These are phyloP conservation scores for Metroxylon sagu DNA, from an alignment of 176 grass and related monocot genomes.

Conservation along the genomic window DNA sequence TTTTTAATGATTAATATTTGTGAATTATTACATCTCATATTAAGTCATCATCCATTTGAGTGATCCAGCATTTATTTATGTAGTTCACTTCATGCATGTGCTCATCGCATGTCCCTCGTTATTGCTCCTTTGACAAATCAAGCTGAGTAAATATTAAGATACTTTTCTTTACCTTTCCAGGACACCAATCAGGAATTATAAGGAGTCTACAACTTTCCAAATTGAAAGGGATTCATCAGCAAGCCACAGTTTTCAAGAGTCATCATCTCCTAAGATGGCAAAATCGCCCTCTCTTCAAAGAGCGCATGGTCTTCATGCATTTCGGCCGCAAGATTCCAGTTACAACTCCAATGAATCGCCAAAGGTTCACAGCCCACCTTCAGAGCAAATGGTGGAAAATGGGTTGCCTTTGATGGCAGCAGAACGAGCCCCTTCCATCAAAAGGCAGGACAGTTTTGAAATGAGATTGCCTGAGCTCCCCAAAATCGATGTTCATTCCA, in stretches of 20 bases:
- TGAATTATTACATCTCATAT: too few relatives aligned
- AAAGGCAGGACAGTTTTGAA: constrained; percentile 91
- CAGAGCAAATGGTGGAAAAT: constrained; percentile 67
- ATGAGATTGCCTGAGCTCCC: constrained; percentile 85
- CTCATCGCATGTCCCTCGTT: too few relatives aligned
- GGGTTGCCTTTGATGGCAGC: constrained; percentile 41
- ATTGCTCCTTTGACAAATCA: too few relatives aligned
- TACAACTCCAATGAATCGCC: constrained; percentile 88
- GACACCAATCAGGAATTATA: constrained; percentile 81
- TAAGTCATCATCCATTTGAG: too few relatives aligned
- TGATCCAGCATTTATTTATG: too few relatives aligned
- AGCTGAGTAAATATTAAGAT: too few relatives aligned
- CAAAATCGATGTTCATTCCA: constrained; percentile 81
- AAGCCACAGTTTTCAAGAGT: constrained; percentile 68
- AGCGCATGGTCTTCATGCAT: constrained; percentile 59
- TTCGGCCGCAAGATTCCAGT: constrained; percentile 57
- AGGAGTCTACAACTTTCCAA: constrained; percentile 48
- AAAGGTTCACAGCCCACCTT: constrained; percentile 63
- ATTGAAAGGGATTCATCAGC: constrained; percentile 48
- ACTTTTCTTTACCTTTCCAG: constrained; percentile 38
- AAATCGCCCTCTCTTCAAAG: constrained; percentile 96
- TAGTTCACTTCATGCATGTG: too few relatives aligned
- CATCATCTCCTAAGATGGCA: constrained; percentile 86
- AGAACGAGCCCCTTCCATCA: constrained; percentile 67
- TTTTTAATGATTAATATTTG: too few relatives aligned